These are phyloP conservation scores for Tothia fuscella DNA, from an alignment of 2,329 filamentous ascomycete genomes.

Conservation along the genomic window DNA sequence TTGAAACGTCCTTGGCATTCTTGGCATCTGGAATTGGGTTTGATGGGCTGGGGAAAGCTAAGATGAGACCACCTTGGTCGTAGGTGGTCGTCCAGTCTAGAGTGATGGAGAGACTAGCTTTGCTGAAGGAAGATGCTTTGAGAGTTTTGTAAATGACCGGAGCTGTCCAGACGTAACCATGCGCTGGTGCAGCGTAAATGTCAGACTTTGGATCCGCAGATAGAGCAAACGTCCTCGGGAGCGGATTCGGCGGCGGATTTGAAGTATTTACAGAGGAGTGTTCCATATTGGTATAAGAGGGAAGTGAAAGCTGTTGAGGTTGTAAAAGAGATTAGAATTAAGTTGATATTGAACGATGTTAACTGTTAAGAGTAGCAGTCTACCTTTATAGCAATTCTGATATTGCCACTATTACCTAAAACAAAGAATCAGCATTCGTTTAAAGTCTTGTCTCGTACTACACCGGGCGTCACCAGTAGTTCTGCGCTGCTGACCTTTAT, in stretches of 20 bases:
- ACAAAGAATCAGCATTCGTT: too few species aligned
- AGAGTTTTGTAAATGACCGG: constrained; percentile 1
- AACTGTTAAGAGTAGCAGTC: too few species aligned
- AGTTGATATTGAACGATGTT: too few species aligned
- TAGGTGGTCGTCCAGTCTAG: constrained; percentile 2
- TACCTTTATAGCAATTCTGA: too few species aligned
- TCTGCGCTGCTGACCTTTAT: too few species aligned
- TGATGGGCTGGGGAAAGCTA: background rate
- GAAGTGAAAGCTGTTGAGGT: too few species aligned
- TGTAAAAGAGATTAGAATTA: too few species aligned
- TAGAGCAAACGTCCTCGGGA: background rate
- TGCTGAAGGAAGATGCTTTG: background rate
- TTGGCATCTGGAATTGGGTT: background rate
- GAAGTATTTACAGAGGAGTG: constrained; percentile 2
- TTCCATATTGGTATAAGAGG: background rate
- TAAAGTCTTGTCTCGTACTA: too few species aligned
- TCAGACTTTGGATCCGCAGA: constrained; percentile 3
- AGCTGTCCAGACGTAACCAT: constrained; percentile 4
- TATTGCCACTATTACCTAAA: too few species aligned
- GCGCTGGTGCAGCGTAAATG: constrained; percentile 4
- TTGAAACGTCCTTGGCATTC: background rate
- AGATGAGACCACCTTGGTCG: constrained; percentile 7
- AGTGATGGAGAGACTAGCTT: background rate
- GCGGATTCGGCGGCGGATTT: background rate
- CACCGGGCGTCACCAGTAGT: too few species aligned